Evolutionary conservation across 1,284 basidiomycete species (phyloP).

Genomic region (Sanguinoderma infundibulare): DNA sequence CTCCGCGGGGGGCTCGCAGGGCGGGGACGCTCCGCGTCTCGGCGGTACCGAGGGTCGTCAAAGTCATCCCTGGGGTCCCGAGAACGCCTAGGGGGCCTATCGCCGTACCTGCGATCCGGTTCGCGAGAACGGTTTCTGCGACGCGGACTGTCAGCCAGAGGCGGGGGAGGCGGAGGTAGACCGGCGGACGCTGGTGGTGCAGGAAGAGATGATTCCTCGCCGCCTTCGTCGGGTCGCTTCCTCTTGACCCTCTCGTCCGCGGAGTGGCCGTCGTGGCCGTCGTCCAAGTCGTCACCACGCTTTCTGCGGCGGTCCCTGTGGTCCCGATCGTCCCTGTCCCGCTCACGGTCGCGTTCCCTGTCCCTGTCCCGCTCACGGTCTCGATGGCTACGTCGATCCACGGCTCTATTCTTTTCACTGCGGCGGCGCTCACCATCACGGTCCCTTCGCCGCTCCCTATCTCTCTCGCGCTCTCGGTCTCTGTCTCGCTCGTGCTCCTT

Average conservation of each 20-base stretch:
- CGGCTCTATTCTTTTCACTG: constrained; percentile 42
- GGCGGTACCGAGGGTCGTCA: constrained; percentile 52
- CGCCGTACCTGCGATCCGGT: constrained; percentile 54
- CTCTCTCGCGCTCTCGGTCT: constrained; percentile 49
- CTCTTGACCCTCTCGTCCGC: constrained; percentile 60
- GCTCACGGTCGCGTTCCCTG: constrained; percentile 39
- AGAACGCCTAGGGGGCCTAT: constrained; percentile 45
- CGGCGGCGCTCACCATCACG: constrained; percentile 39
- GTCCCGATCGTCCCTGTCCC: constrained; percentile 57
- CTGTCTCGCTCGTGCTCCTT: constrained; percentile 49
- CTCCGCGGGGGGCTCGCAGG: constrained; percentile 16
- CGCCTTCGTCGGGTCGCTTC: constrained; percentile 55
- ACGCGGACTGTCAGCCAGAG: constrained; percentile 57
- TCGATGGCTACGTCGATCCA: constrained; percentile 49
- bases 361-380: constrained; percentile 47
- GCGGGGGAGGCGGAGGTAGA: constrained; percentile 44
- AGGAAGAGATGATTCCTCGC: constrained; percentile 37
- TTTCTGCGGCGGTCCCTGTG: constrained; percentile 60
- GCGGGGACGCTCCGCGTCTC: constrained; percentile 35
- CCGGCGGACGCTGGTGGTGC: constrained; percentile 47
- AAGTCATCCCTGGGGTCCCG: constrained; percentile 64
- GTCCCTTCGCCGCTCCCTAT: constrained; percentile 43
- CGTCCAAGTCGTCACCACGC: constrained; percentile 60
- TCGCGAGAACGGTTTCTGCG: constrained; percentile 57
- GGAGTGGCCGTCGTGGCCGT: constrained; percentile 46